Evolutionary conservation across 2,329 filamentous ascomycete species (phyloP), one percentile per base, ranked within the genome.

Genomic region (Didymella segeticola): DNA sequence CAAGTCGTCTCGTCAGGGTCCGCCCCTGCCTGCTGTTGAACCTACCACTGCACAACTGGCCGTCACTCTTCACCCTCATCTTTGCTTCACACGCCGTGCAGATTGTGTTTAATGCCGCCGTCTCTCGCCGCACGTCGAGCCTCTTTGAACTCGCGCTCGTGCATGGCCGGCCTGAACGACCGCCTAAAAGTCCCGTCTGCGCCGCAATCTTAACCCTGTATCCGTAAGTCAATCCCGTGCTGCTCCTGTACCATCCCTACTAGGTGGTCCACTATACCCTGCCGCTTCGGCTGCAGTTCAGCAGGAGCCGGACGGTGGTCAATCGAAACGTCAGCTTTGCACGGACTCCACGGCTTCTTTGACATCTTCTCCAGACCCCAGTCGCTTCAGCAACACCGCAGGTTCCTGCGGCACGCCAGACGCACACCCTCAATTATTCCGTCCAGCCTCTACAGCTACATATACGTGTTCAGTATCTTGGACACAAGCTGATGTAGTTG

Each of bases 311-410:
- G 64, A 69, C 53, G 63, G 64, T 68, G 66, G 63, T 57, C 58
- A 62, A 43, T 61, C 53, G 63, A 68, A 68, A 72, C 68, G 66
- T 70, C 71, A 72, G 67, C 64, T 68, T 70, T 74, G 71, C 70
- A 74, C 69, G 68, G 70, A 71, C 71, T 67, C n/a, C 59, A 60
- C 64, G 66, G 58, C 67, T 71, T 66, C 67, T 67, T 72, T 67
- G 64, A 62, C 67, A 57, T 62, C 62, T 62, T 62, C 58, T 61
- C 39, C 58, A 69, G 56, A 70, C 66, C 70, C 68, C 67, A 70
- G 68, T 64, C 55, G 42, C 65, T 71, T 67, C 64, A 69, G 70
- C 63, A 72, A 63, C 62, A 66, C 59, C 67, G 60, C 62, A 61
- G 63, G 66, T 64, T 38, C 63, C 62, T 63, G 64, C 66, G 68